phyloP scores from a whole-genome alignment of 257 asterid genomes.

The Gentiana straminea region DNA sequence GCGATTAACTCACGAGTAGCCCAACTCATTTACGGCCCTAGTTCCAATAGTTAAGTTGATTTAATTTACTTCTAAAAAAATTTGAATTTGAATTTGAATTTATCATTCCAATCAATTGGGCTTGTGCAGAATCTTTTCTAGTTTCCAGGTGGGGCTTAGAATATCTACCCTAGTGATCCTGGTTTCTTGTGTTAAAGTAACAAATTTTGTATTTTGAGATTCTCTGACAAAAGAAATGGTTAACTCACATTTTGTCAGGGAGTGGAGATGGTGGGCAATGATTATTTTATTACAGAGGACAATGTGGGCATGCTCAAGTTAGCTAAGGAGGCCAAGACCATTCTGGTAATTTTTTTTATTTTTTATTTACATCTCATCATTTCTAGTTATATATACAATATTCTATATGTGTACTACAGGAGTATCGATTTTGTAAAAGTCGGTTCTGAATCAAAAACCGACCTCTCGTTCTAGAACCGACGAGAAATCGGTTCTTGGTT shows the following conservation, averaged over 20 bases:
- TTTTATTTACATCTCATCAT: neutral
- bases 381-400: too few relatives aligned
- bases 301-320: constrained; percentile 82
- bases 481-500: too few relatives aligned
- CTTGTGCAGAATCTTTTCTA: constrained; percentile 3
- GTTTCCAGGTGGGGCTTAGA: neutral
- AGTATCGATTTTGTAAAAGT: too few relatives aligned
- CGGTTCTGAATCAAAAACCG: too few relatives aligned
- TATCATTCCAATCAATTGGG: too few relatives aligned
- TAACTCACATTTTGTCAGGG: constrained; percentile 33
- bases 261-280: constrained; percentile 68
- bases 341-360: constrained; percentile 31
- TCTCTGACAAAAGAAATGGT: neutral
- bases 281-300: constrained; percentile 82
- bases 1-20: too few relatives aligned
- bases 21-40: too few relatives aligned
- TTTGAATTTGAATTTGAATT: too few relatives aligned
- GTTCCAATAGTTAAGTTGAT: too few relatives aligned
- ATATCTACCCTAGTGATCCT: neutral
- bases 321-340: constrained; percentile 88
- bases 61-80: too few relatives aligned
- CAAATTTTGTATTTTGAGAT: neutral
- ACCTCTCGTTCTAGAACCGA: too few relatives aligned
- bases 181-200: neutral
- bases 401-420: too few relatives aligned